Base-by-base conservation (phyloP, 371 early-diverging fungal species). In the Furculomyces boomerangus region DNA sequence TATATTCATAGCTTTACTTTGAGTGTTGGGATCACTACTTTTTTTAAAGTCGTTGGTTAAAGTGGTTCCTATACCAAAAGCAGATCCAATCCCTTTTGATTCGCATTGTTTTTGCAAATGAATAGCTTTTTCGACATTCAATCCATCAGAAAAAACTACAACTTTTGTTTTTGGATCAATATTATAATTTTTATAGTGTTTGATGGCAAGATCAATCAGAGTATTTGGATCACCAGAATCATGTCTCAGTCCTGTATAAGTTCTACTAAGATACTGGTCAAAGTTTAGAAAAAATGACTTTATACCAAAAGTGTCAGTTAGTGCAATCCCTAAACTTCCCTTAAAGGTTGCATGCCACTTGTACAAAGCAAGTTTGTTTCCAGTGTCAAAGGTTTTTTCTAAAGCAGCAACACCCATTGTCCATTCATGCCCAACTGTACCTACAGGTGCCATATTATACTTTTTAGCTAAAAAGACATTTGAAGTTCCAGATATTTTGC, bases 401-500 rank as follows among this genome's bases (percentile, higher is more conserved):
- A 84, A 58, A 14, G 82, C 84, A 7, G 83, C 79, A n/a, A 76
- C 63, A 1, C 75, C 86, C 84, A 84, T 86, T 54, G 76, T 80
- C 72, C 80, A 85, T 50, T 86, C 86, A 60, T 86, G 86, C 0
- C 79, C 81, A 8, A 85, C 74, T 1, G 86, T 85, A 16, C 86
- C 86, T 55, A 83, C 75, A 1, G 80, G 75, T 5, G 57, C 26
- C n/a, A 80, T 45, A 30, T 66, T 61, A 60, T 81, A 77, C 50
- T 76, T 73, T 57, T 72, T 79, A 2, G 86, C 86, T 13, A 86
- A 65, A 56, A 75, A 77, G 1, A 82, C 74, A 58, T 86, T 86
- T 37, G 85, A 84, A 0, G 86, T 80, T 24, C 84, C 86, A 2
- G 73, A 66, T 44, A 76, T 55, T 13, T 50, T 59, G 0, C 84